Evolutionary conservation across 2,329 filamentous ascomycete genomes (phyloP).

Genomic region (Bipolaris oryzae): DNA sequence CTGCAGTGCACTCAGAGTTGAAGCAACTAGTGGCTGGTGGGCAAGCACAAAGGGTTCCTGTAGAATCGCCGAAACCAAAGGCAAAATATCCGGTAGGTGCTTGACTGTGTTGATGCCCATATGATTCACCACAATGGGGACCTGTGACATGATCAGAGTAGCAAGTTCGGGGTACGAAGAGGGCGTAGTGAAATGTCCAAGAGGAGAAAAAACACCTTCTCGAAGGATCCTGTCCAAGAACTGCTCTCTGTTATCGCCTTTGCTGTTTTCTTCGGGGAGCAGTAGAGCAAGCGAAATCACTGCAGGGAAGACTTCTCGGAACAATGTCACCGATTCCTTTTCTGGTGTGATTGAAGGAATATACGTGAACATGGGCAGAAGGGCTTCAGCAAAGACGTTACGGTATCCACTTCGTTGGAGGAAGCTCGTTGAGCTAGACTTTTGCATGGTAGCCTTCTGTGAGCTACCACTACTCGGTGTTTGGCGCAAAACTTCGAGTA

Average conservation of each 20-base stretch:
- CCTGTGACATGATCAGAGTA: slow-evolving; percentile 60
- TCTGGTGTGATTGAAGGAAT: slow-evolving; percentile 79
- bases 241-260: slow-evolving; percentile 19
- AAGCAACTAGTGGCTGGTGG: slow-evolving; percentile 60
- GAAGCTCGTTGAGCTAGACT: slow-evolving; percentile 54
- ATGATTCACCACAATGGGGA: slow-evolving; percentile 57
- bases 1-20: slow-evolving; percentile 61
- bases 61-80: slow-evolving; percentile 68
- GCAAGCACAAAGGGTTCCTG: slow-evolving; percentile 70
- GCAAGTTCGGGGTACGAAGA: slow-evolving; percentile 63
- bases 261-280: slow-evolving; percentile 9
- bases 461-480: background rate
- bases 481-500: slow-evolving; percentile 56
- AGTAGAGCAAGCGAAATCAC: slow-evolving; percentile 61
- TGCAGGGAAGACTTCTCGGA: slow-evolving; percentile 69
- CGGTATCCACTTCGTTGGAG: slow-evolving; percentile 63
- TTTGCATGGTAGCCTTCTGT: slow-evolving; percentile 26
- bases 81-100: slow-evolving; percentile 72
- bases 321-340: slow-evolving; percentile 68
- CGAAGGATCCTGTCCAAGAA: slow-evolving; percentile 55
- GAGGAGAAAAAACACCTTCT: slow-evolving; percentile 51
- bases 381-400: slow-evolving; percentile 69
- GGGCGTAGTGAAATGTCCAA: slow-evolving; percentile 59
- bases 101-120: slow-evolving; percentile 69
- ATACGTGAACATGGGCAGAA: slow-evolving; percentile 75